These are phyloP conservation scores for Beauveria sp. DNA, from an alignment of 2,329 filamentous ascomycete genomes.

Conservation along the genomic window DNA sequence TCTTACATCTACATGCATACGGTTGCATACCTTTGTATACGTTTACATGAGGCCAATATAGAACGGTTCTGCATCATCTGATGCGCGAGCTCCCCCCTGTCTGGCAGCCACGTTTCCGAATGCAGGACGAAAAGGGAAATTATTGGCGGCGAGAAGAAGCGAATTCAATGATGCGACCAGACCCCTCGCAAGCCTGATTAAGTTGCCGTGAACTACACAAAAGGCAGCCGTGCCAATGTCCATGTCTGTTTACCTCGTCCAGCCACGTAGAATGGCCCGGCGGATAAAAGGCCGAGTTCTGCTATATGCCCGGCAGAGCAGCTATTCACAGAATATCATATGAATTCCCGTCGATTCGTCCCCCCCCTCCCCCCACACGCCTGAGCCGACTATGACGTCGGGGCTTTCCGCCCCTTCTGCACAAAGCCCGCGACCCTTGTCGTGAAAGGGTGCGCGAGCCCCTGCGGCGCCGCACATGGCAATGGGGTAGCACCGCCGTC, in stretches of 20 bases:
- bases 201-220: neutral
- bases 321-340: too few relatives aligned
- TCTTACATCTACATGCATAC: neutral
- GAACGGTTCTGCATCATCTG: conserved; percentile 4
- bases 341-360: neutral
- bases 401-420: neutral
- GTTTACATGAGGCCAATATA: neutral
- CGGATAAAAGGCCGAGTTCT: too few relatives aligned
- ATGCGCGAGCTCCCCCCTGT: neutral
- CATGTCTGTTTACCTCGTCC: too few relatives aligned
- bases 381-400: conserved; percentile 9
- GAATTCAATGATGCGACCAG: too few relatives aligned
- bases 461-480: neutral
- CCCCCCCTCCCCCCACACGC: neutral
- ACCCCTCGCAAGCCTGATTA: neutral
- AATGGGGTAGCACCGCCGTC: neutral
- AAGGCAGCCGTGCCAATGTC: too few relatives aligned
- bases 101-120: conserved; percentile 4
- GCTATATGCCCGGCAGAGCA: neutral
- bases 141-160: neutral
- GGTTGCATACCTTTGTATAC: too few relatives aligned
- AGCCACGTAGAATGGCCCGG: too few relatives aligned
- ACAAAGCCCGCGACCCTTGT: neutral
- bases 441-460: neutral
- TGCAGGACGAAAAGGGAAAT: neutral